A percentile compares a stretch with the other conserved stretches of the same genome.
phyloP scores from a whole-genome alignment of 1,284 basidiomycete species.

The Waitea zeae region DNA sequence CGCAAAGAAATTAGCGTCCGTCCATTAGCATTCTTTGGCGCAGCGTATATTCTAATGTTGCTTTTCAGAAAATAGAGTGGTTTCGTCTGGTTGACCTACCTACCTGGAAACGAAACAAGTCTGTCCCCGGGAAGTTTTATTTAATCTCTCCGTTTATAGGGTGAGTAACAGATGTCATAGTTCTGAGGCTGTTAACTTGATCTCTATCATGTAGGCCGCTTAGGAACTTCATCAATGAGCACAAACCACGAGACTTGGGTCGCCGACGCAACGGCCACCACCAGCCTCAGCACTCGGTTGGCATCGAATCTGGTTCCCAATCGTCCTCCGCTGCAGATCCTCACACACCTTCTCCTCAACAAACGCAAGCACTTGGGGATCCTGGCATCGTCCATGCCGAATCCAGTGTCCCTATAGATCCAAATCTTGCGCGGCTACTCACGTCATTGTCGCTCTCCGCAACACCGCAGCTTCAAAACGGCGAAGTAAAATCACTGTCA shows the following conservation, averaged over 20 bases:
- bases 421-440: conserved; percentile 52
- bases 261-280: background rate
- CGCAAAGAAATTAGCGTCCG: conserved; percentile 97
- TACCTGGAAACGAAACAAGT: conserved; percentile 78
- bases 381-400: background rate
- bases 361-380: no score
- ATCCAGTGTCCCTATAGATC: conserved; percentile 24
- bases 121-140: conserved; percentile 75
- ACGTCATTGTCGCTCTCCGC: conserved; percentile 45
- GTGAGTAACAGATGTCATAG: conserved; percentile 27
- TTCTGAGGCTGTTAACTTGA: background rate
- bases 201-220: background rate
- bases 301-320: no score
- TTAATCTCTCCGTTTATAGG: conserved; percentile 90
- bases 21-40: conserved; percentile 6
- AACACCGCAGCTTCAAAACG: conserved; percentile 4
- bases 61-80: conserved; percentile 85
- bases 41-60: conserved; percentile 3
- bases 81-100: conserved; percentile 83
- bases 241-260: conserved; percentile 10
- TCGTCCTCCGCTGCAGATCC: no score
- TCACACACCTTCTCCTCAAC: no score
- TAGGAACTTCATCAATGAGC: conserved; percentile 28
- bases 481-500: background rate
- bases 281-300: background rate